Percentiles rank a stretch among this genome's conserved stretches.
phyloP scores from a whole-genome alignment of 2,329 filamentous ascomycete genomes.

The Colletotrichum gigasporum region DNA sequence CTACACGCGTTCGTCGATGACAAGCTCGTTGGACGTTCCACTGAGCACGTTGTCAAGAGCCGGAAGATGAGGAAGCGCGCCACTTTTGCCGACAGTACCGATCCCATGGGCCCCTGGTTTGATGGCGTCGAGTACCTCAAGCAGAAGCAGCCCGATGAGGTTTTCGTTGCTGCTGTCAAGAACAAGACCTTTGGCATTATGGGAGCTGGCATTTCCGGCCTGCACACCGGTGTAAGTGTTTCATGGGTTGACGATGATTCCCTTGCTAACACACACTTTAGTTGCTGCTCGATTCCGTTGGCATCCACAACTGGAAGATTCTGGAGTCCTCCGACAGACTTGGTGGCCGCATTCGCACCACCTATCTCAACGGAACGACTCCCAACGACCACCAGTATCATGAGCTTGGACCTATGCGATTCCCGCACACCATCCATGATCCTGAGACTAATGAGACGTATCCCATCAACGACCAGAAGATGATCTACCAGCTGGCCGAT shows the following conservation, averaged over 20 bases:
- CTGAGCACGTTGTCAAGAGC: slow-evolving; percentile 28
- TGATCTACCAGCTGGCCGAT: slow-evolving; percentile 52
- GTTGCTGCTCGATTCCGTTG: slow-evolving; percentile 52
- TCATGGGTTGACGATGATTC: neutral
- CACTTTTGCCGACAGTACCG: slow-evolving; percentile 31
- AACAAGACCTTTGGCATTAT: slow-evolving; percentile 43
- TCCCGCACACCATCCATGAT: slow-evolving; percentile 50
- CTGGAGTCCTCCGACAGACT: slow-evolving; percentile 50
- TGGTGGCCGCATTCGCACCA: slow-evolving; percentile 53
- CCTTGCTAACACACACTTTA: neutral
- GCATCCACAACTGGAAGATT: slow-evolving; percentile 55
- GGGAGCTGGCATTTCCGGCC: slow-evolving; percentile 48
- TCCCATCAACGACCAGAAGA: slow-evolving; percentile 50
- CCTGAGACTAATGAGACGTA: slow-evolving; percentile 51
- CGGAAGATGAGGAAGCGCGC: slow-evolving; percentile 21
- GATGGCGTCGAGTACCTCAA: slow-evolving; percentile 38
- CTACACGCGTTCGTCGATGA: slow-evolving; percentile 35
- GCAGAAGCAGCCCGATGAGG: slow-evolving; percentile 36
- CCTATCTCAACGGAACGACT: slow-evolving; percentile 49
- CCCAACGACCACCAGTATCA: slow-evolving; percentile 39
- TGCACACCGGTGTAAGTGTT: slow-evolving; percentile 38
- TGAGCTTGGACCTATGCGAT: slow-evolving; percentile 56
- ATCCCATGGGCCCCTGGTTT: slow-evolving; percentile 36
- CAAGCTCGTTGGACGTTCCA: slow-evolving; percentile 33
- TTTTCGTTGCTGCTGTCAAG: slow-evolving; percentile 35